Evolutionary conservation across 805 yeast genomes (phyloP), one percentile per base, ranked within the genome.

Genomic region (Pichia cabralensis): DNA sequence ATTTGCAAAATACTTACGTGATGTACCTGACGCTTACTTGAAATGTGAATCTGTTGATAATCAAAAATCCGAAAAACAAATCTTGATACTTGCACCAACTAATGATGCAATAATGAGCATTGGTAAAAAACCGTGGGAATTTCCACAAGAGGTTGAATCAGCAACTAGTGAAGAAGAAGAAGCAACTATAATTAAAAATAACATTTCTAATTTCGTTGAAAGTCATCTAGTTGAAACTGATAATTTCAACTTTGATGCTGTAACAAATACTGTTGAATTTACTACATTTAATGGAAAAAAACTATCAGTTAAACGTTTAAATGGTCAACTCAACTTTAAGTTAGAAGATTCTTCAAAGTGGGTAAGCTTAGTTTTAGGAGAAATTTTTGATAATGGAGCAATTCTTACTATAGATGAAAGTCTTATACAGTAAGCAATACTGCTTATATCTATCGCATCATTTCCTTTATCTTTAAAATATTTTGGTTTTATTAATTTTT

Each of bases 111-210:
- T 84, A 39, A 58, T 58, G 22, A 56, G 63, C 2, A 49, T 77
- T 31, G 10, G 55, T 4, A 36, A 53, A 36, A 84, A 83, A 52
- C 95, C 95, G 15, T 85, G 94, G 95, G 78, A 79, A 50, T 84
- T 79, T 54, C 94, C 94, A 1, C 52, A 49, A 7, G 47, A 61
- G 5, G 60, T 73, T 12, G 62, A 59, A 6, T 14, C 29, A 6
- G 59, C 65, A 24, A 52, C 54, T 31, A 61, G 64, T 16, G 65
- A 68, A 29, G 18, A 17, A 6, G 36, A 42, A 18, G 23, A 35
- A 22, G 85, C 77, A 36, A 54, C 59, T 21, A 58, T 67, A 0
- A 66, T 75, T 5, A 51, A 59, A 15, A 48, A 59, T 12, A 84
- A 84, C 52, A 55, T 79, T 23, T 54, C 65, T 35, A 60, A 61